These are phyloP conservation scores for Trichoderma reesei DNA, from an alignment of 495 filamentous ascomycete genomes.

Conservation along the genomic window DNA sequence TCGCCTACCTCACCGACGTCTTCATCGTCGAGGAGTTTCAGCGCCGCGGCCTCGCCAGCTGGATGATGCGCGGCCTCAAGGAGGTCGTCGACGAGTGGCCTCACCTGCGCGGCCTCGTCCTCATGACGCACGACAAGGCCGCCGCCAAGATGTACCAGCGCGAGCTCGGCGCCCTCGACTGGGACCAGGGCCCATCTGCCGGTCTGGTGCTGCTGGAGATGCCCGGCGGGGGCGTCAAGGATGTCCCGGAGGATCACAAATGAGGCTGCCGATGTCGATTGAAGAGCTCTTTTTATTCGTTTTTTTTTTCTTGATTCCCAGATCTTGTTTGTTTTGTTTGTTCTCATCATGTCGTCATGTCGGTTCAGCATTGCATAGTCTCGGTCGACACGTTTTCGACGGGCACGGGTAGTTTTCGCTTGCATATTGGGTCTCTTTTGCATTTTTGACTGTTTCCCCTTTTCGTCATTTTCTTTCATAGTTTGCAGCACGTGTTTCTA, in stretches of 20 bases:
- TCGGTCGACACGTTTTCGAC: neutral
- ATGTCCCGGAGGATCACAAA: conserved; percentile 7
- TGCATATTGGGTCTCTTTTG: neutral
- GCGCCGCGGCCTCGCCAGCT: conserved; percentile 50
- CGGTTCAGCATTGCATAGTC: conserved; percentile 5
- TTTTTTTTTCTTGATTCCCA: conserved; percentile 72
- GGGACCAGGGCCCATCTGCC: conserved; percentile 17
- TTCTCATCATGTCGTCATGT: neutral
- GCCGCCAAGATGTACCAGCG: conserved; percentile 38
- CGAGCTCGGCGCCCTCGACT: conserved; percentile 35
- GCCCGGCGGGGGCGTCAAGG: conserved; percentile 16
- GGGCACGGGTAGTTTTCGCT: conserved; percentile 1
- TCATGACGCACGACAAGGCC: conserved; percentile 34
- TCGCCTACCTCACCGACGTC: conserved; percentile 63
- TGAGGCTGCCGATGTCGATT: neutral
- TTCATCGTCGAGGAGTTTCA: conserved; percentile 49
- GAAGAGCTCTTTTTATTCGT: conserved; percentile 36
- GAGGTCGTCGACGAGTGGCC: conserved; percentile 47
- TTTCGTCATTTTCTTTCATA: neutral
- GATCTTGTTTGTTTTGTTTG: conserved; percentile 47
- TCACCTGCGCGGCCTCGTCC: conserved; percentile 42
- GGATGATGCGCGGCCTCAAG: conserved; percentile 49
- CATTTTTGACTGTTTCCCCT: neutral
- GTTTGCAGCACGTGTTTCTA: neutral
- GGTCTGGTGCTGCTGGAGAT: conserved; percentile 23